Conservation (phyloP, 164 flowering plant species). For the Saururus chinensis region DNA sequence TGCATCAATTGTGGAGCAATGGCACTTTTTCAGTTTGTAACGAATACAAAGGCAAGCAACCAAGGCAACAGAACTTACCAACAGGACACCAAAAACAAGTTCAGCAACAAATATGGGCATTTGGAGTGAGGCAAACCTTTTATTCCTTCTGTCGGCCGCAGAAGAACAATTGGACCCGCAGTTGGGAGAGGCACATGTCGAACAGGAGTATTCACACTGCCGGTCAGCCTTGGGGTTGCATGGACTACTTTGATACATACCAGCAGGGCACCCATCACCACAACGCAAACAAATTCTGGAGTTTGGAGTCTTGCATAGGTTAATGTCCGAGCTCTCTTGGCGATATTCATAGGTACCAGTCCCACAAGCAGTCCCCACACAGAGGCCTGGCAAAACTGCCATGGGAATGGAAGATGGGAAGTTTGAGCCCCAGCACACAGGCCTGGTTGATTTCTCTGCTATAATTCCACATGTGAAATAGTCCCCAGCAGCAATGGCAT, state of each 20-base stretch:
- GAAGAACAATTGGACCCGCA: slow-evolving; percentile 59
- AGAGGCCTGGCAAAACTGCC: slow-evolving; percentile 72
- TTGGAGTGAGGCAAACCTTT: slow-evolving; percentile 50
- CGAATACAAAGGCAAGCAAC: slow-evolving; percentile 62
- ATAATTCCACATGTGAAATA: slow-evolving; percentile 86
- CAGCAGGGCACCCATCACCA: slow-evolving; percentile 47
- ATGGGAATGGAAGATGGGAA: slow-evolving; percentile 71
- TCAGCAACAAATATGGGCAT: slow-evolving; percentile 67
- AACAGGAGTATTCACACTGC: slow-evolving; percentile 60
- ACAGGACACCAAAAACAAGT: slow-evolving; percentile 52
- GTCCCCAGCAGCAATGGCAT: slow-evolving; percentile 78
- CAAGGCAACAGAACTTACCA: slow-evolving; percentile 41
- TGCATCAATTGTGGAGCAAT: slow-evolving; percentile 25
- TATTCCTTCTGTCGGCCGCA: slow-evolving; percentile 16
- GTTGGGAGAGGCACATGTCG: slow-evolving; percentile 45
- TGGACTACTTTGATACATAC: slow-evolving; percentile 41
- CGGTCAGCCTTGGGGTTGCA: slow-evolving; percentile 44
- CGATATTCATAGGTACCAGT: slow-evolving; percentile 42
- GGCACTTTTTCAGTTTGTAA: slow-evolving; percentile 53
- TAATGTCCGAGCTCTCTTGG: slow-evolving; percentile 15
- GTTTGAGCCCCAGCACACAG: slow-evolving; percentile 79
- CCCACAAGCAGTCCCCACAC: slow-evolving; percentile 42
- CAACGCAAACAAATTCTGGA: slow-evolving; percentile 67
- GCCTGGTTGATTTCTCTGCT: slow-evolving; percentile 44
- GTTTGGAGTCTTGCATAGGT: slow-evolving; percentile 38